A percentile compares a stretch with the other conserved stretches of the same genome.
phyloP scores from a whole-genome alignment of 495 filamentous ascomycete genomes.

The Xylaria bambusicola region DNA sequence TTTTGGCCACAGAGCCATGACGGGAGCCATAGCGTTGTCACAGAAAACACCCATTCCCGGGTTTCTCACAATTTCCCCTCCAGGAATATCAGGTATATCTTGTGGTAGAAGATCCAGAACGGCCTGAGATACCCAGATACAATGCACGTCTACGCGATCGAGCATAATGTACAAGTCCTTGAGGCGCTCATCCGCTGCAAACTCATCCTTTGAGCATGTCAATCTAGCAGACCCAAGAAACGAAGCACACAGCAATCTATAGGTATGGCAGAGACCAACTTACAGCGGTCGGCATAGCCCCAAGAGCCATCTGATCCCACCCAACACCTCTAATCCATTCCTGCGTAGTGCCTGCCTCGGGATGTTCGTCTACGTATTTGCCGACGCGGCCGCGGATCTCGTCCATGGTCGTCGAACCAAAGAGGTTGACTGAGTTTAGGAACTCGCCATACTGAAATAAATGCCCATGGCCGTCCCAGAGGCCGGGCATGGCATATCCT shows the following conservation, averaged over 20 bases:
- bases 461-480: constrained; percentile 69
- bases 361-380: constrained; percentile 44
- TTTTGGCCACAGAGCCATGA: constrained; percentile 54
- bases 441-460: constrained; percentile 65
- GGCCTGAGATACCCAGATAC: constrained; percentile 62
- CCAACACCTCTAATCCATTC: constrained; percentile 64
- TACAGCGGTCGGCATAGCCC: constrained; percentile 63
- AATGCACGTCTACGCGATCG: constrained; percentile 67
- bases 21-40: constrained; percentile 67
- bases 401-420: constrained; percentile 51
- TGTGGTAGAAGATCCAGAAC: constrained; percentile 57
- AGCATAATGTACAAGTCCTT: constrained; percentile 63
- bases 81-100: constrained; percentile 55
- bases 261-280: constrained; percentile 28
- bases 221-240: constrained; percentile 16
- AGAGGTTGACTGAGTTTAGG: constrained; percentile 60
- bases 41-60: constrained; percentile 68
- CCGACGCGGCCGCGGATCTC: constrained; percentile 51
- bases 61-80: constrained; percentile 57
- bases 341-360: constrained; percentile 42
- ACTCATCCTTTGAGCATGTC: constrained; percentile 42
- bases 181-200: constrained; percentile 52
- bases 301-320: constrained; percentile 65
- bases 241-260: background rate
- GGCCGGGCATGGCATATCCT: constrained; percentile 57